These are phyloP conservation scores for Albugo laibachii DNA, from an alignment of 352 stramenopile species.

Conservation along the genomic window DNA sequence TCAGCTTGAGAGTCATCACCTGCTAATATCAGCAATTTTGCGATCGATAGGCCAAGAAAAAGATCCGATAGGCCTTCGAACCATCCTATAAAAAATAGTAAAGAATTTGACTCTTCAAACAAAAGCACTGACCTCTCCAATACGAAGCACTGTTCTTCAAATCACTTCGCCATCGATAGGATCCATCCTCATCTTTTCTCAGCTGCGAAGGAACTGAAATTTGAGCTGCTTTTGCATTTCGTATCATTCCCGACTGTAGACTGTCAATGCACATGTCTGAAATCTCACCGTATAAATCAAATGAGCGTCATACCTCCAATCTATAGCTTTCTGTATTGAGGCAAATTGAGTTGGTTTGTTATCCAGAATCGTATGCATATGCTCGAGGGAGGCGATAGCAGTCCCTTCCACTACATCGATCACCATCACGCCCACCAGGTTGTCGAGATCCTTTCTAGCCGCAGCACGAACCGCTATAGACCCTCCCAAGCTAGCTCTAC, in stretches of 20 bases:
- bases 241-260: slow-evolving; percentile 48
- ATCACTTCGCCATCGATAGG: slow-evolving; percentile 56
- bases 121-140: slow-evolving; percentile 31
- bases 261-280: slow-evolving; percentile 1
- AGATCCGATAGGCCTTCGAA: slow-evolving; percentile 69
- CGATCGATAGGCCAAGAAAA: slow-evolving; percentile 48
- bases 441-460: slow-evolving; percentile 26
- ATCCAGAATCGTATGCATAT: slow-evolving; percentile 68
- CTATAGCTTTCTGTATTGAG: slow-evolving; percentile 44
- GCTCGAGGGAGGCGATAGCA: slow-evolving; percentile 56
- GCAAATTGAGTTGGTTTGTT: slow-evolving; percentile 46
- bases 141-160: slow-evolving; percentile 47
- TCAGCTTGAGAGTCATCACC: slow-evolving; percentile 9
- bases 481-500: slow-evolving; percentile 45
- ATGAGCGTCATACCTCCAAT: slow-evolving; percentile 25
- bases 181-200: slow-evolving; percentile 19
- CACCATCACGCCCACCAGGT: slow-evolving; percentile 66
- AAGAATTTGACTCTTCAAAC: slow-evolving; percentile 1
- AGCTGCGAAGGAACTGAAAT: slow-evolving; percentile 74
- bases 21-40: slow-evolving; percentile 73
- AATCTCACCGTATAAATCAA: neutral
- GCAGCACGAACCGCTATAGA: slow-evolving; percentile 61
- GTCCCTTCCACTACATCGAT: slow-evolving; percentile 81
- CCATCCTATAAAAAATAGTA: slow-evolving; percentile 28
- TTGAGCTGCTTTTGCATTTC: slow-evolving; percentile 45